Percentiles rank a stretch among this genome's conserved stretches.
Evolutionary conservation across 352 stramenopile species (phyloP).

Genomic region (Plasmopara viticola): DNA sequence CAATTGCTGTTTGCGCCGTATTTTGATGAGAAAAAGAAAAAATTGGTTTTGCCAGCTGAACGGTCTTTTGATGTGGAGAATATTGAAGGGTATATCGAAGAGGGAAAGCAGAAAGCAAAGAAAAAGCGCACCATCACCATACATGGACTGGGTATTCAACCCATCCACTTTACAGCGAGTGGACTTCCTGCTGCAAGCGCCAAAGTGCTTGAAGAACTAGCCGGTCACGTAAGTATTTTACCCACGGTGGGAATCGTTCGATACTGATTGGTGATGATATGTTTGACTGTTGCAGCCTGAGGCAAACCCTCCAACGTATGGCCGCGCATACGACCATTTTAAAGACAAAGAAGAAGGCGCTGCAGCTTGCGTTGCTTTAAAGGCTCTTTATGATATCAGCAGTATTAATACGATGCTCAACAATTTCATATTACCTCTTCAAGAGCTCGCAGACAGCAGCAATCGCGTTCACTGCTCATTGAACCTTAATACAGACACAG

Average conservation of each 20-base stretch:
- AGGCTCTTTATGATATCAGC: slow-evolving; percentile 92
- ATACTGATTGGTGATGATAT: slow-evolving; percentile 14
- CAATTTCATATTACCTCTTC: slow-evolving; percentile 93
- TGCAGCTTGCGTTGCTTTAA: slow-evolving; percentile 93
- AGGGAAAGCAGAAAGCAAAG: slow-evolving; percentile 56
- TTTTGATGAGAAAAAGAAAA: slow-evolving; percentile 51
- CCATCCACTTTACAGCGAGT: slow-evolving; percentile 89
- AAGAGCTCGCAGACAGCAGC: slow-evolving; percentile 90
- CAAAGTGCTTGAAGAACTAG: slow-evolving; percentile 91
- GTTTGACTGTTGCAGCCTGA: slow-evolving; percentile 49
- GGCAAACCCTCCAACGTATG: slow-evolving; percentile 59
- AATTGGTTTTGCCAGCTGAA: slow-evolving; percentile 59
- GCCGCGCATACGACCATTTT: slow-evolving; percentile 91
- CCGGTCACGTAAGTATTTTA: slow-evolving; percentile 60
- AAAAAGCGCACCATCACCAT: slow-evolving; percentile 84
- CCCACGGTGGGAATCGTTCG: background rate
- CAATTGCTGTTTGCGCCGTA: slow-evolving; percentile 96
- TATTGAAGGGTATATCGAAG: slow-evolving; percentile 63
- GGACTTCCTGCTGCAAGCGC: slow-evolving; percentile 91
- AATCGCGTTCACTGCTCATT: slow-evolving; percentile 96
- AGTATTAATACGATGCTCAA: slow-evolving; percentile 99
- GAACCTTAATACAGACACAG: slow-evolving; percentile 99
- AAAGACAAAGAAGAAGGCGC: slow-evolving; percentile 86
- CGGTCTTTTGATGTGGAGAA: slow-evolving; percentile 80
- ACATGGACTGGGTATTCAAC: slow-evolving; percentile 87